A percentile compares a stretch with the other conserved stretches of the same genome.
Conservation (phyloP, 169 alveolate genomes). For the Amoebophrya sp. region DNA sequence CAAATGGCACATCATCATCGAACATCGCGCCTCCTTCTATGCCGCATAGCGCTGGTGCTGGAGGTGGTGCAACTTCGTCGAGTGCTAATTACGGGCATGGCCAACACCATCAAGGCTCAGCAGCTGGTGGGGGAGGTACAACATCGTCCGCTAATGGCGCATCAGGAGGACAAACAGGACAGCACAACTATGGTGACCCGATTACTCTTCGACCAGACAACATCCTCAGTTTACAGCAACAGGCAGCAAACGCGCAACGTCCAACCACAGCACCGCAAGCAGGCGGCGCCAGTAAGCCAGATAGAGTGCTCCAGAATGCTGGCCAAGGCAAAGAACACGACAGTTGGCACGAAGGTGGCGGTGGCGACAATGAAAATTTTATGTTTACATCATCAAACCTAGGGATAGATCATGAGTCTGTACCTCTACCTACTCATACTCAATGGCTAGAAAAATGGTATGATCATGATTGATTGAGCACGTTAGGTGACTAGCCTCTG, state of each 20-base stretch:
- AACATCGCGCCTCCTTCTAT: not conserved
- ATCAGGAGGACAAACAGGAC: not conserved
- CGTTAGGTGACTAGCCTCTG: too few relatives aligned
- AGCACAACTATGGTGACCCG: not conserved
- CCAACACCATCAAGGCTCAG: too few relatives aligned
- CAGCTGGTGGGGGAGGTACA: not conserved
- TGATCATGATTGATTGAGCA: too few relatives aligned
- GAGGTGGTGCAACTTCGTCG: not conserved
- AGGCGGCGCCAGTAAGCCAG: not conserved
- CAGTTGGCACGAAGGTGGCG: not conserved
- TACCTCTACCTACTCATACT: too few relatives aligned
- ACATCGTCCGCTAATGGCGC: not conserved
- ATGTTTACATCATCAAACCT: too few relatives aligned
- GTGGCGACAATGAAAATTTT: too few relatives aligned
- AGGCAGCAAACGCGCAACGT: not conserved
- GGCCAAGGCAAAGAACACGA: not conserved
- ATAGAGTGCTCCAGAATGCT: not conserved
- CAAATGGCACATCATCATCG: too few relatives aligned
- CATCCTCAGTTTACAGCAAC: not conserved
- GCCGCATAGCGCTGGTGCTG: not conserved
- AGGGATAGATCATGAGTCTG: too few relatives aligned
- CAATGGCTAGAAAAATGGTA: too few relatives aligned
- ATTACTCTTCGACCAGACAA: not conserved
- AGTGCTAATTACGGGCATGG: too few relatives aligned
- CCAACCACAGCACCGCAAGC: not conserved